phyloP scores from a whole-genome alignment of 352 stramenopile genomes.

The Phytophthora pluvialis region DNA sequence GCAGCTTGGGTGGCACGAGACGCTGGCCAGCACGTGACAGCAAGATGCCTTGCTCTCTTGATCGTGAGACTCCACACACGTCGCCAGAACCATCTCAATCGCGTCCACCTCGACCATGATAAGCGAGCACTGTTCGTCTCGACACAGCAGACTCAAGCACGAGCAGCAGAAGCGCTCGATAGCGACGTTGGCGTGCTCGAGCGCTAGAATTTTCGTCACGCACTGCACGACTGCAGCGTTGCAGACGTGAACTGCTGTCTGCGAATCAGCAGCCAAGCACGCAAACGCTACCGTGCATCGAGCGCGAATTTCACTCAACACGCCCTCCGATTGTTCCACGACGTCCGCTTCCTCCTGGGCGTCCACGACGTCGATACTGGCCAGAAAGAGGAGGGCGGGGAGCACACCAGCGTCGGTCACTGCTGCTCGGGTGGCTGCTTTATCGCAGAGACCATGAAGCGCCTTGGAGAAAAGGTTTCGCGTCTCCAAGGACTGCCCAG shows the following conservation, averaged over 20 bases:
- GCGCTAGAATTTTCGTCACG: slow-evolving; percentile 55
- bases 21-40: slow-evolving; percentile 77
- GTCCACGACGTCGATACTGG: slow-evolving; percentile 25
- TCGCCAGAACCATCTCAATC: slow-evolving; percentile 62
- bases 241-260: slow-evolving; percentile 45
- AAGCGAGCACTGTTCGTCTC: slow-evolving; percentile 66
- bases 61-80: slow-evolving; percentile 67
- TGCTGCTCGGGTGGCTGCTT: slow-evolving; percentile 48
- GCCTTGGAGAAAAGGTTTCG: slow-evolving; percentile 70
- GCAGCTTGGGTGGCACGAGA: slow-evolving; percentile 73
- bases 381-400: slow-evolving; percentile 62
- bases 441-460: slow-evolving; percentile 70
- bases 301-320: slow-evolving; percentile 58
- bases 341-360: neutral
- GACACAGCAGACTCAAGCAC: slow-evolving; percentile 73
- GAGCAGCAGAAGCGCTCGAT: slow-evolving; percentile 78
- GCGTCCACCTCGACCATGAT: slow-evolving; percentile 59
- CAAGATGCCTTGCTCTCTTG: slow-evolving; percentile 73
- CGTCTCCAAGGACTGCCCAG: slow-evolving; percentile 52
- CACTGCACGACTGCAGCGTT: slow-evolving; percentile 60
- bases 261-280: slow-evolving; percentile 59
- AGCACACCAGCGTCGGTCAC: slow-evolving; percentile 65
- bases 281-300: slow-evolving; percentile 69
- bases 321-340: neutral
- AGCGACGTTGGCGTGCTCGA: slow-evolving; percentile 57